Evolutionary conservation across 2,329 filamentous ascomycete genomes (phyloP), one percentile per base, ranked within the genome.

Genomic region (Chalaropsis ovoidea): DNA sequence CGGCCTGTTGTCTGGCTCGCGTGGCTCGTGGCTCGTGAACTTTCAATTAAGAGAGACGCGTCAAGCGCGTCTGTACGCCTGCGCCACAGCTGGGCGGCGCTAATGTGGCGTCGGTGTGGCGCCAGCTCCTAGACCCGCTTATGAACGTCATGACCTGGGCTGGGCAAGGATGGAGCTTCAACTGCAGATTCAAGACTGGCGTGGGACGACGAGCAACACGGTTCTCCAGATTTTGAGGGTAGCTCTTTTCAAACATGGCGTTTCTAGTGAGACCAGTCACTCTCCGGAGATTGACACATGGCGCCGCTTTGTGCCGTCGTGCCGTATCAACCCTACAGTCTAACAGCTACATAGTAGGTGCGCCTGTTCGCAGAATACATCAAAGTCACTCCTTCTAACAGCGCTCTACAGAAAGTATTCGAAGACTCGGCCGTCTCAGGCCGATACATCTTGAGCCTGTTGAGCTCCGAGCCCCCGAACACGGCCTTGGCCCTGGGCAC

Each of bases 401-500:
- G 8, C 27, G 22, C n/a, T 3, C 24, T 15, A 13, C 65, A 87
- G 84, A 85, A 84, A 79, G 79, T 82, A 65, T 82, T 84, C 70
- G 78, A 79, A 31, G 75, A 80, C 67, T 75, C 78, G 1, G 70
- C 76, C 7, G 72, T 77, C 1, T 76, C 78, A 0, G 75, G 77
- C 47, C 75, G 75, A 1, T 78, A 85, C 71, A 75, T 85, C 41
- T 79, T 88, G 39, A 82, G 82, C 52, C 82, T 83, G 69, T 82
- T 88, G 67, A 78, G 82, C 45, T 81, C 79, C 47, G 74, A 77
- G 15, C 83, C 84, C 1, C 84, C 85, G 0, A 80, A 76, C 3
- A 72, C 76, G 5, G 72, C 73, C 35, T 75, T 87, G 22, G 79
- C 84, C 15, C 81, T 88, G 67, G 86, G 86, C 61, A 82, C 78